Evolutionary conservation across 2,329 filamentous ascomycete species (phyloP), one percentile per base, ranked within the genome.

Genomic region (Aspergillus brasiliensis): DNA sequence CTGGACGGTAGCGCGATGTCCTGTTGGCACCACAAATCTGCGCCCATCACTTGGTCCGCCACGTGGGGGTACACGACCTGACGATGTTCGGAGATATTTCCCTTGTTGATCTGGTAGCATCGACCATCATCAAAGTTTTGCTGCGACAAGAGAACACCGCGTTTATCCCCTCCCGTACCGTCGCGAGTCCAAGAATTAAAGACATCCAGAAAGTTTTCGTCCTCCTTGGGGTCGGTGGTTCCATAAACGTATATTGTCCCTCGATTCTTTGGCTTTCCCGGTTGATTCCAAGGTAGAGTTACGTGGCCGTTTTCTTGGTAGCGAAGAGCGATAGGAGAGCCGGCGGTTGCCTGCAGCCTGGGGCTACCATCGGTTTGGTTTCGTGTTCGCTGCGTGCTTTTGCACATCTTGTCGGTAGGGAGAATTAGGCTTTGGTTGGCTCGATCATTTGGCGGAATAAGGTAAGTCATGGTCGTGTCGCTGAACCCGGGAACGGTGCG

Each of bases 51-150:
- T 52, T 81, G 76, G 59, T 86, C 83, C 3, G 80, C 73, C 5
- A 69, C 65, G 64, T 83, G 80, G 1, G 84, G 81, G 65, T 85
- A 85, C 58, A 86, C 69, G 21, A 78, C 65, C 66, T 86, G 83
- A 59, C 92, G 90, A 58, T 82, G 68, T 13, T 72, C 69, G 5
- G 87, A 88, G 62, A 92, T 86, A 53, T 71, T 56, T 2, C 80
- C 79, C n/a, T 67, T 67, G 73, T 92, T 93, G 69, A 86, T 77
- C 78, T 98, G 90, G 74, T 92, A 92, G 81, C 95, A 99, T 70
- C 91, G 89, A 25, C 90, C 90, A 69, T 99, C 95, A 69, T 98
- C 95, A 74, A 88, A 99, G 79, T 90, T 87, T 67, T 91, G 88
- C 1, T 86, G 89, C 0, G 89, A 86, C 38, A 98, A 80, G 11